Conservation (phyloP, 2,329 filamentous ascomycete species). For the Ustulina deusta region DNA sequence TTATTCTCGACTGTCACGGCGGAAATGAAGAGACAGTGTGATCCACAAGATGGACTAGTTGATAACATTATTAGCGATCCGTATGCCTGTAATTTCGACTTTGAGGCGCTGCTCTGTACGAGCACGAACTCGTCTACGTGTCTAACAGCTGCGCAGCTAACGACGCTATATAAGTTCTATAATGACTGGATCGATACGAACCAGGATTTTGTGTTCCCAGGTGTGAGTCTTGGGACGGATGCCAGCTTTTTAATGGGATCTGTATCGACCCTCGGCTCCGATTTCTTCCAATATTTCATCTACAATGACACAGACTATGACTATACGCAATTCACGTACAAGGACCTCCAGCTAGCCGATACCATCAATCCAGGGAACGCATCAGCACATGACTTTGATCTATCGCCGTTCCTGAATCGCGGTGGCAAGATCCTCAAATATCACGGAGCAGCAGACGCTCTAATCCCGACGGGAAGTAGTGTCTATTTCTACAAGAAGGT, state of each 20-base stretch:
- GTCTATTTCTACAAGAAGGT: constrained; percentile 50
- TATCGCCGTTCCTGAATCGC: constrained; percentile 47
- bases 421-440: constrained; percentile 56
- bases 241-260: constrained; percentile 38
- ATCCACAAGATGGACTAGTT: constrained; percentile 57
- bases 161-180: constrained; percentile 50
- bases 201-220: constrained; percentile 48
- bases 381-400: constrained; percentile 48
- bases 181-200: constrained; percentile 47
- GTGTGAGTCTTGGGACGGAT: constrained; percentile 45
- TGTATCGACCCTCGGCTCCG: constrained; percentile 39
- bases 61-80: constrained; percentile 59
- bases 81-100: constrained; percentile 54
- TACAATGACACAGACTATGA: constrained; percentile 49
- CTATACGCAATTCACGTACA: constrained; percentile 46
- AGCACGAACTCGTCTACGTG: constrained; percentile 48
- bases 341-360: constrained; percentile 47
- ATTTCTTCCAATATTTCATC: constrained; percentile 44
- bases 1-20: constrained; percentile 56
- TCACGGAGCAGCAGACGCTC: constrained; percentile 52
- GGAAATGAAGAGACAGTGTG: constrained; percentile 59
- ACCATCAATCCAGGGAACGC: constrained; percentile 45
- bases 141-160: constrained; percentile 56
- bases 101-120: constrained; percentile 54
- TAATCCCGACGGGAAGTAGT: constrained; percentile 52